Evolutionary conservation across 2,329 filamentous ascomycete genomes (phyloP), one percentile per base, ranked within the genome.

Genomic region (Botryotinia convoluta): DNA sequence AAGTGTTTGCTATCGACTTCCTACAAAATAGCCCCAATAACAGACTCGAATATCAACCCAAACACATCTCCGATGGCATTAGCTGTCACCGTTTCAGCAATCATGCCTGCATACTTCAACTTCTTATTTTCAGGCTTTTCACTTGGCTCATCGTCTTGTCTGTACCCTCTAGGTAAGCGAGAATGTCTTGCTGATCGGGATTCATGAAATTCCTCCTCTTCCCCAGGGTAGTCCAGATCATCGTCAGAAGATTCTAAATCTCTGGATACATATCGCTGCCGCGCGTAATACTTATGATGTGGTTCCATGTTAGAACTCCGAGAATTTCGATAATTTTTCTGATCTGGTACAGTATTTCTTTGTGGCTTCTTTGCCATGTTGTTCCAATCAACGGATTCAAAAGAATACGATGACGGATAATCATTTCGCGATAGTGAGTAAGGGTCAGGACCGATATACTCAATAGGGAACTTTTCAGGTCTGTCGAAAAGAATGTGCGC

Each of bases 401-500:
- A 32, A 61, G 22, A 39, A 42, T 60, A 44, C 14, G 32, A n/a
- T 29, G 51, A 35, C 16, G 59, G 44, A 7, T 26, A 12, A 37
- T 35, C 5, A 51, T 32, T n/a, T 20, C 12, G 32, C 4, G 26
- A 35, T 22, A 20, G 12, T 22, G 62, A 22, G 48, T 44, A 63
- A 26, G 16, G 2, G 14, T 29, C 22, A 39, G n/a, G 4, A 26
- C 12, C 26, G 26, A 16, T 4, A 10, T 9, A 39, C 9, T 42
- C 57, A n/a, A 60, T 35, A 64, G 32, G 42, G 1, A 42, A 44
- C 16, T 60, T 71, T 37, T 71, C 59, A 9, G 59, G 69, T 18
- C 59, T 71, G n/a, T 71, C 69, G 22, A 63, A 64, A 14, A 71
- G 29, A 35, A 71, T 71, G 8, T 71, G 44, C 32, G 44, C n/a